phyloP scores from a whole-genome alignment of 2,329 filamentous ascomycete genomes.

The Camillea tinctor region DNA sequence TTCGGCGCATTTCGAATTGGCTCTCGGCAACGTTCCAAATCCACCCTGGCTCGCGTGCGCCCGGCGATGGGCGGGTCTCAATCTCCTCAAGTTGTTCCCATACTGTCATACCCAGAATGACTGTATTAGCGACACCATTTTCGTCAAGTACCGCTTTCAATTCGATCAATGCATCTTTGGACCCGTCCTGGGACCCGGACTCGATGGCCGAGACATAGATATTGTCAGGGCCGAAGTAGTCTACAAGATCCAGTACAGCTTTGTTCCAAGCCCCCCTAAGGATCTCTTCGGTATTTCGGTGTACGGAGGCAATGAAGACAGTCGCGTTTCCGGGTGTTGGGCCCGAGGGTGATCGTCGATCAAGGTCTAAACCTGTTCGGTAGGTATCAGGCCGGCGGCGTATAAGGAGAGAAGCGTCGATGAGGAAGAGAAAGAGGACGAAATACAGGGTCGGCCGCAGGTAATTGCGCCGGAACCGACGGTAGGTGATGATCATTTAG shows the following conservation, averaged over 20 bases:
- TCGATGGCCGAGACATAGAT: conserved; percentile 66
- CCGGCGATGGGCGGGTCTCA: conserved; percentile 35
- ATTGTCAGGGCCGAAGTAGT: conserved; percentile 58
- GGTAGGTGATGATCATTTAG: conserved; percentile 37
- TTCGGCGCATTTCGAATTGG: conserved; percentile 59
- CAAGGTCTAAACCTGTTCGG: conserved; percentile 23
- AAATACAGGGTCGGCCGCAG: conserved; percentile 34
- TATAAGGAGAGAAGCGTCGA: conserved; percentile 35
- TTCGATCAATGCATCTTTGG: conserved; percentile 59
- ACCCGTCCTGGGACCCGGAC: conserved; percentile 66
- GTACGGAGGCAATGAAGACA: conserved; percentile 65
- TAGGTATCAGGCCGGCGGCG: conserved; percentile 31
- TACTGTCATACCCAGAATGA: conserved; percentile 55
- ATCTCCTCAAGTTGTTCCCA: conserved; percentile 58
- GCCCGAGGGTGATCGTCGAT: conserved; percentile 17
- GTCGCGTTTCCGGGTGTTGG: conserved; percentile 27
- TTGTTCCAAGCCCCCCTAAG: conserved; percentile 60
- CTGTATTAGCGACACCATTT: conserved; percentile 50
- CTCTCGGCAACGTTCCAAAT: conserved; percentile 51
- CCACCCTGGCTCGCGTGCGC: conserved; percentile 54
- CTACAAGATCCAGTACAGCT: conserved; percentile 55
- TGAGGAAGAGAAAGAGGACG: conserved; percentile 32
- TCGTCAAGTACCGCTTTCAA: conserved; percentile 53
- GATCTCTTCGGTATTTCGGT: conserved; percentile 64
- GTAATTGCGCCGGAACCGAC: conserved; percentile 36